Percentiles rank a stretch among this genome's conserved stretches.
phyloP scores from a whole-genome alignment of 176 grass and related monocot genomes.

The Luzula sylvatica region DNA sequence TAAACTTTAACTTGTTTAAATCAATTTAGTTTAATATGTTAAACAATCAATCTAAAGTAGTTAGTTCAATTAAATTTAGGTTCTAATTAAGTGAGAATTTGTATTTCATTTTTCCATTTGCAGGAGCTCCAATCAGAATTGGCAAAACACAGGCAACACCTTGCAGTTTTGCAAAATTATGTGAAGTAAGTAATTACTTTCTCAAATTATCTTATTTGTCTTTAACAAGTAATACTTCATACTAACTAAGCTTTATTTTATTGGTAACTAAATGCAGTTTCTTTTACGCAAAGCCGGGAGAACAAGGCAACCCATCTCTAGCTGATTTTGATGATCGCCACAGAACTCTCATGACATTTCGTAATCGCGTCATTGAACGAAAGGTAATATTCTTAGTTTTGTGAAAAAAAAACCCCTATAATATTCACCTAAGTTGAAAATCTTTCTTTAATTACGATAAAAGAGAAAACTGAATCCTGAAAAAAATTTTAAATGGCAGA shows the following conservation, averaged over 20 bases:
- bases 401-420: too few species aligned
- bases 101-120: background rate
- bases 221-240: background rate
- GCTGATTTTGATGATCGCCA: conserved; percentile 14
- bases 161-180: conserved; percentile 7
- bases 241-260: background rate
- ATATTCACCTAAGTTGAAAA: too few species aligned
- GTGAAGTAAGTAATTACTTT: background rate
- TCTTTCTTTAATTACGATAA: too few species aligned
- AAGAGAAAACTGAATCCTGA: too few species aligned
- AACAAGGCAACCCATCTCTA: background rate
- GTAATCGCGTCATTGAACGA: conserved; percentile 1
- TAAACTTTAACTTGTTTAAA: background rate
- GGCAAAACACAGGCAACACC: background rate
- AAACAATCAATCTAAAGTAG: too few species aligned
- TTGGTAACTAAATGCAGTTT: background rate
- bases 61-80: too few species aligned
- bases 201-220: too few species aligned
- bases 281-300: background rate
- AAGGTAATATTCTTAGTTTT: too few species aligned
- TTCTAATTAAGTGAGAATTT: background rate
- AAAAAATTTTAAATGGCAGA: too few species aligned
- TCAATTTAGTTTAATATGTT: background rate
- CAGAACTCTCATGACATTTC: background rate
- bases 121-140: conserved; percentile 11